These are phyloP conservation scores for Moesziomyces antarcticus DNA, from an alignment of 1,284 basidiomycete species.

Conservation along the genomic window DNA sequence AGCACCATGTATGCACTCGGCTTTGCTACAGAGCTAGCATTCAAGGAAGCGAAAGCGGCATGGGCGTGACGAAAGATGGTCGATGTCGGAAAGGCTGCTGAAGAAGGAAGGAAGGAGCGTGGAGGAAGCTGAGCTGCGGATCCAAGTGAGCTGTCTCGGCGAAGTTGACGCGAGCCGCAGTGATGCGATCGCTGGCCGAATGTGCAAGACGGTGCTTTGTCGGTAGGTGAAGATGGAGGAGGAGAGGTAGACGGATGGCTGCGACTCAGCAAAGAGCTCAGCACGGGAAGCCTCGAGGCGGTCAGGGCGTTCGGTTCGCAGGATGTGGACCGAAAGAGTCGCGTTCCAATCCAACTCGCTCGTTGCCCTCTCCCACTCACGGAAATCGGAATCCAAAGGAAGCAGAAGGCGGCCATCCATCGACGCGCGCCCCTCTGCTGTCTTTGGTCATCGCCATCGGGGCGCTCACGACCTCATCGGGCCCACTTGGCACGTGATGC, in stretches of 20 bases:
- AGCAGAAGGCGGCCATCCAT: too few relatives aligned
- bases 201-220: too few relatives aligned
- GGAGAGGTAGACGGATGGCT: too few relatives aligned
- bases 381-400: neutral
- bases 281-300: too few relatives aligned
- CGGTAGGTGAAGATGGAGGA: too few relatives aligned
- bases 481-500: neutral
- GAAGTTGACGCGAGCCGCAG: too few relatives aligned
- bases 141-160: too few relatives aligned
- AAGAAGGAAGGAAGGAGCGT: neutral
- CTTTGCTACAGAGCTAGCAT: neutral
- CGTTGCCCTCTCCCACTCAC: neutral
- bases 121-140: neutral
- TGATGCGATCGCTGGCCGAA: too few relatives aligned
- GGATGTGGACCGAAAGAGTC: neutral
- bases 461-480: neutral
- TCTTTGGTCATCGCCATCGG: neutral
- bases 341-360: neutral
- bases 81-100: too few relatives aligned
- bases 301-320: too few relatives aligned
- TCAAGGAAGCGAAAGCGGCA: neutral
- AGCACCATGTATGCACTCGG: constrained; percentile 20
- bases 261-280: too few relatives aligned
- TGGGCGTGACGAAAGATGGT: neutral
- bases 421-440: neutral